Evolutionary conservation across 331 rosid species (phyloP).

Genomic region (Cydonia oblonga): DNA sequence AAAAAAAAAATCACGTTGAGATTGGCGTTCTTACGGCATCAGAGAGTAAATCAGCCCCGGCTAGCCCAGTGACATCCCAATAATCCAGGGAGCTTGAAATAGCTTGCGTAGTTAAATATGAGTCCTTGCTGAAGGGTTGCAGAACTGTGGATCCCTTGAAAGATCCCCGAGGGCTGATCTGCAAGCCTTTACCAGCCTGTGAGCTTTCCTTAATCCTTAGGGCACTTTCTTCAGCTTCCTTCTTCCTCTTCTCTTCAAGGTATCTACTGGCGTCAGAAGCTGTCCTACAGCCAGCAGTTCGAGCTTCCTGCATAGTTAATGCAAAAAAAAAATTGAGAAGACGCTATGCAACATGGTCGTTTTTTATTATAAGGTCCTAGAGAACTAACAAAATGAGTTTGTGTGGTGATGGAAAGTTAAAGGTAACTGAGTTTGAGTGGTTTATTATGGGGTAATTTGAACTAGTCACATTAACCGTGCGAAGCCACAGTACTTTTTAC

Average conservation of each 20-base stretch:
- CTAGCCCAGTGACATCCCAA: slow-evolving; percentile 64
- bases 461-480: background rate
- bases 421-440: no score
- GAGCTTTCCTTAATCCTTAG: slow-evolving; percentile 29
- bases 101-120: slow-evolving; percentile 19
- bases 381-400: no score
- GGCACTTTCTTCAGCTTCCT: slow-evolving; percentile 35
- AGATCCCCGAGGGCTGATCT: slow-evolving; percentile 28
- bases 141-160: slow-evolving; percentile 22
- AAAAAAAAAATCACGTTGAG: background rate
- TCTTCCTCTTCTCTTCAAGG: slow-evolving; percentile 42
- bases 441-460: background rate
- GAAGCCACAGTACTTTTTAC: background rate
- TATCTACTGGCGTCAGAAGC: slow-evolving; percentile 45
- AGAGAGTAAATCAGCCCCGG: slow-evolving; percentile 56
- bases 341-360: background rate
- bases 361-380: background rate
- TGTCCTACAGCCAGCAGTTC: slow-evolving; percentile 66
- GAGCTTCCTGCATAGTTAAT: slow-evolving; percentile 47
- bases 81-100: slow-evolving; percentile 35
- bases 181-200: slow-evolving; percentile 42
- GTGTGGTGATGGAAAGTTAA: no score
- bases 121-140: slow-evolving; percentile 27
- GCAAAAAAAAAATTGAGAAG: background rate
- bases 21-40: slow-evolving; percentile 44